phyloP scores from a whole-genome alignment of 2,329 filamentous ascomycete genomes.

The Botrytis hyacinthi region DNA sequence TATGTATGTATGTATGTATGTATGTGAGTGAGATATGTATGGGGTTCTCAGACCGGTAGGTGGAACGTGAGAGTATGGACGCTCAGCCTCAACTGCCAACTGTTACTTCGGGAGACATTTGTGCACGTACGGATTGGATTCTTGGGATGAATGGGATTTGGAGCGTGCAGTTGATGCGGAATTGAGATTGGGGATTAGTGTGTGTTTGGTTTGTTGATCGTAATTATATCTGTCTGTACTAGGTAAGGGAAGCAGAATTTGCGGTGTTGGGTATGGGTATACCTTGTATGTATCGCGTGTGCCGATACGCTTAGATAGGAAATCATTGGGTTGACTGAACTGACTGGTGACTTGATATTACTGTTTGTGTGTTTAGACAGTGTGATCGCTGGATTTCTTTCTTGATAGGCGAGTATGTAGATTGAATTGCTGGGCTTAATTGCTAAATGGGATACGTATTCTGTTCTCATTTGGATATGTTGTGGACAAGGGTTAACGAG shows the following conservation, averaged over 20 bases:
- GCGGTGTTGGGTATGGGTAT: neutral
- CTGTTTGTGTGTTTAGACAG: neutral
- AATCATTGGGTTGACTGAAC: neutral
- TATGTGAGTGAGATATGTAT: neutral
- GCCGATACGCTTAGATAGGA: neutral
- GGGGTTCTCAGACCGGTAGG: conserved; percentile 1
- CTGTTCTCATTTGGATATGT: neutral
- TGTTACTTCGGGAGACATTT: neutral
- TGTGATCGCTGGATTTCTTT: neutral
- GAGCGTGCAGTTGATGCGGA: neutral
- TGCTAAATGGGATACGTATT: neutral
- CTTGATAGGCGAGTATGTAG: neutral
- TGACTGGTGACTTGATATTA: neutral
- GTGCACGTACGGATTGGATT: neutral
- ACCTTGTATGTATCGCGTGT: neutral
- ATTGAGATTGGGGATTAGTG: too few species aligned
- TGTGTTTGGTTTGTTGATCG: neutral
- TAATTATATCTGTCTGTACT: neutral
- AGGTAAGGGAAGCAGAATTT: neutral
- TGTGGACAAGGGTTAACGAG: neutral
- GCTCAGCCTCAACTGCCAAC: conserved; percentile 12
- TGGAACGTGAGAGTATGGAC: neutral
- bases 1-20: neutral
- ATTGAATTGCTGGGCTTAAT: neutral
- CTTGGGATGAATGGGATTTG: neutral